Evolutionary conservation across 1,139 yeast genomes (phyloP).

Genomic region (Yamadazyma trypodendri): DNA sequence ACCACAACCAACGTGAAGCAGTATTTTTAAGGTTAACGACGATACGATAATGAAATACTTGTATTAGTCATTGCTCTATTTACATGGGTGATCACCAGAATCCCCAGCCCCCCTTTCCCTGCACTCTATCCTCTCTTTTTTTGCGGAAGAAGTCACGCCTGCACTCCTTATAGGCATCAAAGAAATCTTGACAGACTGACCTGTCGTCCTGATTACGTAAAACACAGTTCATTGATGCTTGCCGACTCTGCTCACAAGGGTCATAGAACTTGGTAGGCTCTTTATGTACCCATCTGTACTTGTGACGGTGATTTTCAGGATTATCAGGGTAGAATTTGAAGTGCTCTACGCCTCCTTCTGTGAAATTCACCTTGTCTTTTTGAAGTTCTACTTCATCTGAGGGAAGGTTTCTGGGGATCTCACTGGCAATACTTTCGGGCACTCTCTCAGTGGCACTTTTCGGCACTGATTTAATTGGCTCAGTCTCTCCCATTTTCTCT

Average conservation of each 20-base stretch:
- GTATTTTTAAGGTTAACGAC: no score
- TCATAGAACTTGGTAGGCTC: constrained; percentile 85
- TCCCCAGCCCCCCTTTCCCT: constrained; percentile 50
- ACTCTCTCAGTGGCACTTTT: no score
- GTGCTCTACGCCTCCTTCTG: constrained; percentile 51
- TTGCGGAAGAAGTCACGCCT: constrained; percentile 71
- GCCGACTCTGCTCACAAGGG: constrained; percentile 88
- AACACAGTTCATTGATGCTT: constrained; percentile 81
- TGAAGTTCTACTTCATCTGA: constrained; percentile 38
- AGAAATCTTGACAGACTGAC: constrained; percentile 77
- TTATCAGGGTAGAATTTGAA: constrained; percentile 82
- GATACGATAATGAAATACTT: not conserved
- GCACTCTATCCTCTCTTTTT: constrained; percentile 34
- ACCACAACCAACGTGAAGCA: no score
- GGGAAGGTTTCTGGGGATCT: not conserved
- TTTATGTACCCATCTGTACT: constrained; percentile 61
- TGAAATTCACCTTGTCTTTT: constrained; percentile 55
- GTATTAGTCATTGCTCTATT: not conserved
- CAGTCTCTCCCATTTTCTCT: no score
- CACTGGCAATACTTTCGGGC: no score
- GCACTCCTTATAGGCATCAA: constrained; percentile 91
- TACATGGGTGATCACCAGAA: constrained; percentile 25
- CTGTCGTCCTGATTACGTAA: constrained; percentile 73
- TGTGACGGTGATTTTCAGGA: constrained; percentile 62
- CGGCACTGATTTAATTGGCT: no score